Evolutionary conservation across 1,284 basidiomycete genomes (phyloP).

Genomic region (Grifola frondosa): DNA sequence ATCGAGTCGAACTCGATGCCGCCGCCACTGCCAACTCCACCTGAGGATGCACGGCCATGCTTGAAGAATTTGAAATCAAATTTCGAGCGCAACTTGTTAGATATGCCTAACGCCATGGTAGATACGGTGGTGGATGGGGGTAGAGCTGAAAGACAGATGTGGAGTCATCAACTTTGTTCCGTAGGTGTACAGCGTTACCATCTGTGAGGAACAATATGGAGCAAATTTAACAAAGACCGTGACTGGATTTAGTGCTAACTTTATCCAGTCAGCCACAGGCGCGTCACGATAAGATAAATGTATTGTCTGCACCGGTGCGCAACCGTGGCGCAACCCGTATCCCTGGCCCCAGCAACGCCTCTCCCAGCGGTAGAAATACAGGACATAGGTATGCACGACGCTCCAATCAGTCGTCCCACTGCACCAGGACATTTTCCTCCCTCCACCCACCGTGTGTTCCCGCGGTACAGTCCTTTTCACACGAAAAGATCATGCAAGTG

Average conservation of each 20-base stretch:
- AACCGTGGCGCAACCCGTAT: not conserved
- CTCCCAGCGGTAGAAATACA: too few species aligned
- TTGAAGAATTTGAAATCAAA: conserved; percentile 19
- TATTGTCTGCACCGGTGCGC: too few species aligned
- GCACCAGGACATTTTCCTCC: conserved; percentile 72
- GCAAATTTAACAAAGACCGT: too few species aligned
- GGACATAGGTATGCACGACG: not conserved
- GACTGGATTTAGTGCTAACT: too few species aligned
- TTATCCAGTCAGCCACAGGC: too few species aligned
- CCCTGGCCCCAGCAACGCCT: not conserved
- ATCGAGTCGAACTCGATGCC: too few species aligned
- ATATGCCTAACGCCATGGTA: conserved; percentile 15
- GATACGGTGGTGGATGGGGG: conserved; percentile 1
- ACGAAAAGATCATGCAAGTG: conserved; percentile 79
- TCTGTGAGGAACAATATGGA: too few species aligned
- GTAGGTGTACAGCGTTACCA: too few species aligned
- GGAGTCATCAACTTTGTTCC: too few species aligned
- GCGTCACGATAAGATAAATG: too few species aligned
- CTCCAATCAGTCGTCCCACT: conserved; percentile 53
- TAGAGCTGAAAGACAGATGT: conserved; percentile 4
- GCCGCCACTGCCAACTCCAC: conserved; percentile 12
- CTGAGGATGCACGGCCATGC: conserved; percentile 6
- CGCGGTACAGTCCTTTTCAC: conserved; percentile 66
- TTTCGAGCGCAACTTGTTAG: conserved; percentile 23
- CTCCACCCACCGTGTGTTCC: conserved; percentile 53